Evolutionary conservation across 2,329 filamentous ascomycete genomes (phyloP), one percentile per base, ranked within the genome.

Genomic region (Pestalotiopsis fici): DNA sequence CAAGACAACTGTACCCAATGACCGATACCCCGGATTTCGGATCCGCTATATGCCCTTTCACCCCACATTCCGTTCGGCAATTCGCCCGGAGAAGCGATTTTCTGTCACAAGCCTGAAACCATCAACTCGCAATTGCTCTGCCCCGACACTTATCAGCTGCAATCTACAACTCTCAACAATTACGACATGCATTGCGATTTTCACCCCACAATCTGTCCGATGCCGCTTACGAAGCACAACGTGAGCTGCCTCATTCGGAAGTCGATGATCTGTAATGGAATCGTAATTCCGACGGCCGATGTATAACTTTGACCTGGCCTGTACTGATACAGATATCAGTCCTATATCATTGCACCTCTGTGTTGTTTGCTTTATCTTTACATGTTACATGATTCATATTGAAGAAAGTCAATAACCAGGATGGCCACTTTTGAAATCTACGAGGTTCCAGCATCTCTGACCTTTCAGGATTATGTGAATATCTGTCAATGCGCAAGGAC

Each of bases 401-500:
- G 1, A 21, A 2, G 3, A 4, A 2, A 5, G 3, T 23, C 7
- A 39, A 12, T 12, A 5, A 27, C 59, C 13, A 61, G 18, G 4
- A 63, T 63, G 60, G 35, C 18, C 18, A 23, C 60, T 43, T 63
- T 63, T 63, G 62, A 56, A 18, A 64, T 64, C 25, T 64, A 64
- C 12, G 39, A 63, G 18, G 31, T 64, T 18, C 62, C 62, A 7
- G 39, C 23, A 2, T 31, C 43, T 23, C 47, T 64, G 43, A 56
- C 43, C 7, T 64, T 64, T 15, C 43, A 56, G 12, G 47, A 64
- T 23, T 64, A 64, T n/a, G 12, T 64, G 27, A 37, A 18, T 15
- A 37, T 64, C 21, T 55, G 43, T 18, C 62, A 64, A 56, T 55
- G 43, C 25, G 62, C 62, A 2, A 64, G 62, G 21, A 64, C 47